Base-by-base conservation (phyloP, 2,329 filamentous ascomycete species). In the Cordyceps militaris region DNA sequence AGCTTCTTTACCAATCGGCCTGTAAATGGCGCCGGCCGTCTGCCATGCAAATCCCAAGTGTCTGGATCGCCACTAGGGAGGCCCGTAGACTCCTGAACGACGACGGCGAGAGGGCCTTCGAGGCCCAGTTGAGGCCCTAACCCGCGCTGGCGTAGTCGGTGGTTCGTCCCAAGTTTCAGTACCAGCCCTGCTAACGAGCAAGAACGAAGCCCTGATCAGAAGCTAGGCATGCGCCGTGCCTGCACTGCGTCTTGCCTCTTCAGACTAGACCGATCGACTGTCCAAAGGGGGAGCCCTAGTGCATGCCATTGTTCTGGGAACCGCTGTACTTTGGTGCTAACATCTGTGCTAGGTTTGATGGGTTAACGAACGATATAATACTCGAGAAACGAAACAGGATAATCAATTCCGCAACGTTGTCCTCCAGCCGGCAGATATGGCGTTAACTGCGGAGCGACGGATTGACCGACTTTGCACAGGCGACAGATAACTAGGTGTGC, bases 81-180 rank as follows among this genome's bases (percentile, higher is more conserved):
- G 26, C 26, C 13, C 9, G 24, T 28, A n/a, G 43, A 3, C 28
- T 16, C 13, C 43, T 23, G 32, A 38, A 36, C 19, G 28, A 46
- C 19, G 21, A 38, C 4, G 8, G 19, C 21, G 40, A 44, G 51
- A 36, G 1, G 21, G n/a, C 51, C 32, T 43, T 21, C 26, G 40
- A 11, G 26, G 40, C 40, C 51, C 9, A 54, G 26, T 24, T 24
- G 28, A 55, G 42, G 30, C 19, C 30, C 42, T 47, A 46, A 36
- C 11, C 19, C 40, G 32, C 42, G 42, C 52, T 14, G 28, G 28
- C 42, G 23, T 23, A 38, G 40, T 46, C 23, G 11, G 43, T 42
- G 36, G 55, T 50, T 57, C 55, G 55, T 57, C 55, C 46, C 55
- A 57, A 57, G 55, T 57, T 23, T 28, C 36, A 42, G 43, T 14